A percentile compares a stretch with the other conserved stretches of the same genome.
Evolutionary conservation across 306 rosid genomes (phyloP).

Genomic region (Arachis hypogaea): DNA sequence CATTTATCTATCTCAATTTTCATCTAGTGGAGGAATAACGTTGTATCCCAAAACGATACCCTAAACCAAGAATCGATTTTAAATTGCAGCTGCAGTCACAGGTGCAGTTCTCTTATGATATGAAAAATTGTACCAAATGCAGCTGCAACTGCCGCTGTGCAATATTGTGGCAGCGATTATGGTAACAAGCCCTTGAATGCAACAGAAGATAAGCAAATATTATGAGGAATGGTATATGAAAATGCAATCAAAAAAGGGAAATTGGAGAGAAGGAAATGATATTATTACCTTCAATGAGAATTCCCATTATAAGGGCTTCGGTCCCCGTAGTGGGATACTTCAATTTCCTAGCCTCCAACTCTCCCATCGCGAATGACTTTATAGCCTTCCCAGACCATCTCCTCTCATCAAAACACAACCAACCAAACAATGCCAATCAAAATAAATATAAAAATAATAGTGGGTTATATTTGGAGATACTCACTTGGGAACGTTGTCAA

Average conservation of each 20-base stretch:
- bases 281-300: constrained; percentile 66
- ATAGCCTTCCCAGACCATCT: constrained; percentile 86
- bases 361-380: constrained; percentile 73
- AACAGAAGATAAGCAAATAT: neutral
- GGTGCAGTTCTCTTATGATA: too few relatives aligned
- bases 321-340: constrained; percentile 65
- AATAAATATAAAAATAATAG: neutral
- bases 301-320: constrained; percentile 78
- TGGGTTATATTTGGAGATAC: constrained; percentile 18
- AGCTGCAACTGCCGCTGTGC: too few relatives aligned
- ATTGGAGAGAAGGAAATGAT: neutral
- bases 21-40: neutral
- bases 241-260: neutral
- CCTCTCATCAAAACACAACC: constrained; percentile 37
- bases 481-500: constrained; percentile 62
- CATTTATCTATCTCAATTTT: neutral
- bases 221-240: neutral
- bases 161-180: too few relatives aligned
- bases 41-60: neutral
- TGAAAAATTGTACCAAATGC: too few relatives aligned
- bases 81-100: too few relatives aligned
- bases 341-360: constrained; percentile 76
- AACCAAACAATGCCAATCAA: neutral
- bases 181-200: neutral
- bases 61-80: neutral